Evolutionary conservation across 257 asterid genomes (phyloP), one percentile per base, ranked within the genome.

Genomic region (Linderniella brevidens): DNA sequence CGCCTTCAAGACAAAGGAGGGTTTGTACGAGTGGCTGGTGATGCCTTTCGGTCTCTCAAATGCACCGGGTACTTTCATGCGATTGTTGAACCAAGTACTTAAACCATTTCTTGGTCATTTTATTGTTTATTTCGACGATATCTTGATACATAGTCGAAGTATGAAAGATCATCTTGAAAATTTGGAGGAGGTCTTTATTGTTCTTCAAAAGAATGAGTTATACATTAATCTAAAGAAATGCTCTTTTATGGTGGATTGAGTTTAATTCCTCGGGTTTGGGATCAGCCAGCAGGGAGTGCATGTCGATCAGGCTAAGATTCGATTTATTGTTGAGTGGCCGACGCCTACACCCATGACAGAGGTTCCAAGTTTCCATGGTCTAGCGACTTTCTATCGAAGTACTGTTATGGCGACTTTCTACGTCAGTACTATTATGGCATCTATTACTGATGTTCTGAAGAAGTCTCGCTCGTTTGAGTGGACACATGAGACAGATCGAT

Each of bases 31-130:
- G 8, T 45, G 25, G 25, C 25, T 45, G 0, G 49, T 45, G 12
- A 45, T 45, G 25, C 49, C n/a, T 0, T 45, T 45, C 15, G 25
- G 49, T 4, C 25, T 15, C 10, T 45, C 49, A 6, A 45, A 45
- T 45, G 32, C 49, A 6, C 49, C 49, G 1, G 16, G 49, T n/a
- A 45, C 49, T 0, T 45, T 45, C 25, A 45, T 45, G 49, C 25
- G 4, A 8, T 9, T 45, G 11, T 13, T 45, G 49, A 45, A 45
- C 9, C 25, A 45, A 13, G 25, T 45, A 7, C 49, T 45, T 3
- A 16, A 45, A 7, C 20, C 8, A 5, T 45, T 45, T 13, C 17
- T 45, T 45, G n/a, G 25, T 8, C 17, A 16, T 3, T 9, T 45
- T 16, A 29, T 45, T 3, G 25, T 45, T 45, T 45, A 45, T 16